Evolutionary conservation across 2,329 filamentous ascomycete species (phyloP).

Genomic region (Pseudocercospora vitis): DNA sequence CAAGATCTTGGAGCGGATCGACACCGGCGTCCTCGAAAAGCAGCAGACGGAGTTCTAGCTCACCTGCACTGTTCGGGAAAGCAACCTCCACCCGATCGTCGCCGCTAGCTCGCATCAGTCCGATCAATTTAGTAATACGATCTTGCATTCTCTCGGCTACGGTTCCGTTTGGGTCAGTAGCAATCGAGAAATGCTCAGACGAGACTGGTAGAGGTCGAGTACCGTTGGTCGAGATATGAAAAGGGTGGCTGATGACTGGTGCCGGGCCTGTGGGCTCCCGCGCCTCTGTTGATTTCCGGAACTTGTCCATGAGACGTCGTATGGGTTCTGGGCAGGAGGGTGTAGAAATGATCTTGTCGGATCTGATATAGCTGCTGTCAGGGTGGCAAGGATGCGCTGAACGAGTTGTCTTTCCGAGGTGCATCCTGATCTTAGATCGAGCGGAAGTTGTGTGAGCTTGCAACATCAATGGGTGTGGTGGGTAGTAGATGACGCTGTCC

Average conservation of each 20-base stretch:
- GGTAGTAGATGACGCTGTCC: background rate
- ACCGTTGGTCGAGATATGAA: background rate
- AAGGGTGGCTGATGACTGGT: constrained; percentile 3
- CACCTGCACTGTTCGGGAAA: background rate
- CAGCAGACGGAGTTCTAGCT: background rate
- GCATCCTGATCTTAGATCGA: background rate
- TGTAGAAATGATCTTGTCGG: background rate
- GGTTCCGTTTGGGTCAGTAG: background rate
- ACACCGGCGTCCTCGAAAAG: background rate
- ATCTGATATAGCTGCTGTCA: background rate
- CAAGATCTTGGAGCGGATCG: background rate
- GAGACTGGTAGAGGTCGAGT: background rate
- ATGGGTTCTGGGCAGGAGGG: background rate
- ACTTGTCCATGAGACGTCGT: background rate
- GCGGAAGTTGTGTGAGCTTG: background rate
- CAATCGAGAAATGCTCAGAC: background rate
- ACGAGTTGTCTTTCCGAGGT: background rate
- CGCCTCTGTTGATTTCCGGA: background rate
- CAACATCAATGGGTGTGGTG: background rate
- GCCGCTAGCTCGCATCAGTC: background rate
- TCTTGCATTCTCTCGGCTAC: background rate
- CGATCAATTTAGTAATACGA: background rate
- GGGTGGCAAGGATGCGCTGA: background rate
- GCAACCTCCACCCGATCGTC: background rate
- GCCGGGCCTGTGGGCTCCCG: background rate